phyloP scores from a whole-genome alignment of 306 rosid species.

The Glycine latifolia region DNA sequence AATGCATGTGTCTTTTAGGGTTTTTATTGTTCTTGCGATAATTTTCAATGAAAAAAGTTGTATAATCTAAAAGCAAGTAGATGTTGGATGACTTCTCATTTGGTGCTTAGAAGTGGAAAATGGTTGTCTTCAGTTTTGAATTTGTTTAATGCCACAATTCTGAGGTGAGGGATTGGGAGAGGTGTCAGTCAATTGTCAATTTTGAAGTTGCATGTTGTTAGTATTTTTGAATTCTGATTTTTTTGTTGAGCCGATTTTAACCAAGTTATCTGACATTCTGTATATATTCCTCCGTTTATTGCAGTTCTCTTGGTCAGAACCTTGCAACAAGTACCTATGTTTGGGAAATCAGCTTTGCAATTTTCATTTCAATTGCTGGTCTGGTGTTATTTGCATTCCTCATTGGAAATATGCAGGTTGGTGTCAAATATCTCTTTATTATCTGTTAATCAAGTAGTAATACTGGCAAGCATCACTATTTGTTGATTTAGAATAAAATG shows the following conservation, averaged over 20 bases:
- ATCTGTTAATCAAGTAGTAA: slow-evolving; percentile 28
- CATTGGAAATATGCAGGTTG: slow-evolving; percentile 96
- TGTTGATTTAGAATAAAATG: slow-evolving; percentile 37
- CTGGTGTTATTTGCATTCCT: slow-evolving; percentile 88
- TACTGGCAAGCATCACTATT: slow-evolving; percentile 20
- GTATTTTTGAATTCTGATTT: background rate
- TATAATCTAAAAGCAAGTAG: background rate
- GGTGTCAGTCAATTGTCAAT: slow-evolving; percentile 15
- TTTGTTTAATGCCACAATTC: slow-evolving; percentile 6
- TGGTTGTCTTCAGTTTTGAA: slow-evolving; percentile 39
- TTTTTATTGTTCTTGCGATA: background rate
- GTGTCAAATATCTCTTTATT: slow-evolving; percentile 38
- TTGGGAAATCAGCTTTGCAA: slow-evolving; percentile 93
- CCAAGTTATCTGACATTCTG: slow-evolving; percentile 32
- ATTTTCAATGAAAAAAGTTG: slow-evolving; percentile 19
- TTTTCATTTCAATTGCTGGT: slow-evolving; percentile 86
- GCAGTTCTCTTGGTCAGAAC: slow-evolving; percentile 96
- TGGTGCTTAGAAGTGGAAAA: background rate
- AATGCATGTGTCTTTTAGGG: too few relatives aligned
- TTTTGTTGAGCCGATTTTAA: slow-evolving; percentile 21
- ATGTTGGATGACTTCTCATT: too few relatives aligned
- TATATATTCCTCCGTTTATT: slow-evolving; percentile 44
- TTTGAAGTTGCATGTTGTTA: slow-evolving; percentile 30
- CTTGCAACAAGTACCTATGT: slow-evolving; percentile 82
- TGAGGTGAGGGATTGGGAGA: background rate